Conservation (phyloP, 352 stramenopile genomes). For the Phytophthora kernoviae region DNA sequence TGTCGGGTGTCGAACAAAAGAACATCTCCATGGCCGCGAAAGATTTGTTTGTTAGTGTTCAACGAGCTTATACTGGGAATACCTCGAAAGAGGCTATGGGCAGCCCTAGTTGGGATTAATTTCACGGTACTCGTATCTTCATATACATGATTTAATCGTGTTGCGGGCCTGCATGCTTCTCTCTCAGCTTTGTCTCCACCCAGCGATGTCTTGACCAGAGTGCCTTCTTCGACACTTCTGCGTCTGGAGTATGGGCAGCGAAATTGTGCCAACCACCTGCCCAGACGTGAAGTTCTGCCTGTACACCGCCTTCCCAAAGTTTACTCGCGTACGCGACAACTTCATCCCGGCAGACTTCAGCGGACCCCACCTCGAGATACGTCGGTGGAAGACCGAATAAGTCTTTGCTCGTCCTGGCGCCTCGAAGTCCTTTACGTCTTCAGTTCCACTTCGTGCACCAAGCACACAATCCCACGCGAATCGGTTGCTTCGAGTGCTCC, state of each 20-base stretch:
- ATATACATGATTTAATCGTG: no score
- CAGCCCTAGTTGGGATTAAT: neutral
- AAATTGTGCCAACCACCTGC: conserved; percentile 32
- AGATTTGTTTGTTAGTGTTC: neutral
- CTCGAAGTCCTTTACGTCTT: conserved; percentile 24
- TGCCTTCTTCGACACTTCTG: conserved; percentile 26
- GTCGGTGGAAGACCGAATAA: conserved; percentile 21
- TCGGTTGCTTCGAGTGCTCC: conserved; percentile 18
- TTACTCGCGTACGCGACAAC: conserved; percentile 30
- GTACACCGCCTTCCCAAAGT: conserved; percentile 21
- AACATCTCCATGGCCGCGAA: no score
- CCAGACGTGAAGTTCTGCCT: conserved; percentile 33
- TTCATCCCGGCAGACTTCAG: conserved; percentile 31
- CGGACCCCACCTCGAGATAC: conserved; percentile 30
- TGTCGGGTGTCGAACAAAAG: no score
- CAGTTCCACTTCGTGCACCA: conserved; percentile 12
- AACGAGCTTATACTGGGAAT: no score
- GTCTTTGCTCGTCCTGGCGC: conserved; percentile 17
- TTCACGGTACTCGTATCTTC: no score
- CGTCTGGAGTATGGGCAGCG: conserved; percentile 15
- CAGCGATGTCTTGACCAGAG: conserved; percentile 23
- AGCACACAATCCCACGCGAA: conserved; percentile 27
- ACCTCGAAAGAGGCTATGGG: neutral
- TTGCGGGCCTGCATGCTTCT: neutral
- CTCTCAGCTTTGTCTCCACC: conserved; percentile 22